These are phyloP conservation scores for Pythium aquatile DNA, from an alignment of 352 stramenopile species.

Conservation along the genomic window DNA sequence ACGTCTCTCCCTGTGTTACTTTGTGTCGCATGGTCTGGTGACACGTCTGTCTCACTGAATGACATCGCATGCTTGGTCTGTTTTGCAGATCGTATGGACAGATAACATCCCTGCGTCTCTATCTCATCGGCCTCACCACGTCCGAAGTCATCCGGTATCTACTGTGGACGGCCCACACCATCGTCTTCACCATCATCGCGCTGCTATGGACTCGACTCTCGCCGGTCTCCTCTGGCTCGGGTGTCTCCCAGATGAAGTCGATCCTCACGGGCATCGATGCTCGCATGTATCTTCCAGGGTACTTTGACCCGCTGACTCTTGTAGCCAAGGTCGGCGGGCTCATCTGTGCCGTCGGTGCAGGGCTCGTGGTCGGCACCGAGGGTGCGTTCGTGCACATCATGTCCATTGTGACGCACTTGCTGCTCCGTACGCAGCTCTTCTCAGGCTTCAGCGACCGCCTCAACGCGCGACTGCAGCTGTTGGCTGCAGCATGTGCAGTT, in stretches of 20 bases:
- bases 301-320: slow-evolving; percentile 84
- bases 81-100: slow-evolving; percentile 33
- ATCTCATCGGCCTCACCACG: slow-evolving; percentile 39
- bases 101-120: slow-evolving; percentile 41
- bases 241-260: slow-evolving; percentile 88
- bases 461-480: slow-evolving; percentile 84
- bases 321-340: slow-evolving; percentile 92
- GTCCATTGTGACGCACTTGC: slow-evolving; percentile 89
- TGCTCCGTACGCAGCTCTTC: slow-evolving; percentile 83
- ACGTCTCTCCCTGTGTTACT: slow-evolving; percentile 7
- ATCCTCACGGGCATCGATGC: slow-evolving; percentile 85
- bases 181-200: slow-evolving; percentile 63
- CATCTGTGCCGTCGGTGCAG: slow-evolving; percentile 91
- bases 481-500: slow-evolving; percentile 90
- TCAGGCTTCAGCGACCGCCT: slow-evolving; percentile 65
- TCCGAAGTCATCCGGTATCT: slow-evolving; percentile 39
- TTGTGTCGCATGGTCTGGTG: slow-evolving; percentile 7
- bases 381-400: slow-evolving; percentile 98
- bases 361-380: slow-evolving; percentile 97
- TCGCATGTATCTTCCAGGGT: slow-evolving; percentile 76
- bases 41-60: slow-evolving; percentile 8
- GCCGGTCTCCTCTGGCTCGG: slow-evolving; percentile 74
- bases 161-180: slow-evolving; percentile 66
- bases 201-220: slow-evolving; percentile 71
- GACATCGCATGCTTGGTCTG: neutral